phyloP scores from a whole-genome alignment of 345 rosid genomes.

The Gossypium anomalum region DNA sequence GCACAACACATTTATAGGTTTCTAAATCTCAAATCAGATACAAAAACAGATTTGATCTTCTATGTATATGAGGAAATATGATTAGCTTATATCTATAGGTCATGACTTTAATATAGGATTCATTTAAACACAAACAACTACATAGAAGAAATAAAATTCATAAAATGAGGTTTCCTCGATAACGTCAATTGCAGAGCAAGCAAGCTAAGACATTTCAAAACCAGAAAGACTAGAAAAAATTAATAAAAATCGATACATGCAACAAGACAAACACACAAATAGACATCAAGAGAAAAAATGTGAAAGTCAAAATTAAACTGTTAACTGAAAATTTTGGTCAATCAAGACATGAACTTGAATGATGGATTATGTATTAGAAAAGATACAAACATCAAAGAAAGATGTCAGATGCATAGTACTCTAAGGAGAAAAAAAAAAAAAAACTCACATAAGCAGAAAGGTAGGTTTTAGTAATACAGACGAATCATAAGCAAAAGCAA shows the following conservation, averaged over 20 bases:
- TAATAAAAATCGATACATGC: background rate
- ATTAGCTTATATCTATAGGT: background rate
- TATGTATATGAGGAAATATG: background rate
- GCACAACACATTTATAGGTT: background rate
- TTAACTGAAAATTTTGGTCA: background rate
- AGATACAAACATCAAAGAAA: background rate
- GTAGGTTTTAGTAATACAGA: background rate
- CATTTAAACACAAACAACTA: background rate
- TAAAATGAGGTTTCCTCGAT: background rate
- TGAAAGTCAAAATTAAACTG: background rate
- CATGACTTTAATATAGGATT: background rate
- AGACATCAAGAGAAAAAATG: background rate
- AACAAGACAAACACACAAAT: background rate
- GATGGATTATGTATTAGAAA: background rate
- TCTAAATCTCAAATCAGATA: background rate
- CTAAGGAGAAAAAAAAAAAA: background rate
- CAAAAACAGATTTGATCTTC: background rate
- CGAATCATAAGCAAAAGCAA: background rate
- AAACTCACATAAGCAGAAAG: background rate
- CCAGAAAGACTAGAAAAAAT: background rate
- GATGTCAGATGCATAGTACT: background rate
- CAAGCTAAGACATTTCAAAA: background rate
- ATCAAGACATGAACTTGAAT: background rate
- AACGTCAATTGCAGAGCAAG: background rate
- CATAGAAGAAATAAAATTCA: background rate